Evolutionary conservation across 495 filamentous ascomycete species (phyloP), one percentile per base, ranked within the genome.

Genomic region (Poronia punctata): DNA sequence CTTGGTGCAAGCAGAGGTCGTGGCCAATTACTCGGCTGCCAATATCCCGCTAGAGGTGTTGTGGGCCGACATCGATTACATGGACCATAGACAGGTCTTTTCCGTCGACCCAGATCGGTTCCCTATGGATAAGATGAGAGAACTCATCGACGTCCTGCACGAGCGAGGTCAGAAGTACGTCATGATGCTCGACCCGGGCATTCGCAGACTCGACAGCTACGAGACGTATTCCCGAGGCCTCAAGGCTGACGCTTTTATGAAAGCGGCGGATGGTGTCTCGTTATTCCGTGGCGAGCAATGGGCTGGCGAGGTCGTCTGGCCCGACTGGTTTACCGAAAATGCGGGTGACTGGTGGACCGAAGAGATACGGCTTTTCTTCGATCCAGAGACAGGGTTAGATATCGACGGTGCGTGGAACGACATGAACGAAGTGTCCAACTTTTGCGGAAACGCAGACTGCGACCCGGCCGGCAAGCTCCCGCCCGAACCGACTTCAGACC

Each of bases 351-450:
- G 77, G 60, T 94, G 86, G 86, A 78, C 80, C 43, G 66, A 64
- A 29, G 77, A 90, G 58, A 87, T 89, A 49, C 48, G 44, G 16
- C 43, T 45, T 0, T 90, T 90, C 66, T 94, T 94, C 60, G 54
- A 66, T 45, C 45, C 72, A 0, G 55, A 72, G 0, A 68, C 54
- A 0, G 87, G 86, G 14, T 71, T 94, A 7, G 78, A 89, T 53
- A 85, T 92, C 43, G 86, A 90, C 52, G 87, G 76, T 3, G 66
- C 88, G 8, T 92, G 86, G 86, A 92, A 90, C 40, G 84, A 87
- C 49, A 86, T 87, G 83, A 86, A 86, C 46, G 83, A 88, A 55
- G 81, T 80, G 0, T 59, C 53, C 30, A 60, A 55, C 36, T 68
- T 70, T 50, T 85, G 87, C 54, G 88, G 84, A 52, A 55, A 70